Conservation (phyloP, 306 rosid species). For the Cicer cuneatum region DNA sequence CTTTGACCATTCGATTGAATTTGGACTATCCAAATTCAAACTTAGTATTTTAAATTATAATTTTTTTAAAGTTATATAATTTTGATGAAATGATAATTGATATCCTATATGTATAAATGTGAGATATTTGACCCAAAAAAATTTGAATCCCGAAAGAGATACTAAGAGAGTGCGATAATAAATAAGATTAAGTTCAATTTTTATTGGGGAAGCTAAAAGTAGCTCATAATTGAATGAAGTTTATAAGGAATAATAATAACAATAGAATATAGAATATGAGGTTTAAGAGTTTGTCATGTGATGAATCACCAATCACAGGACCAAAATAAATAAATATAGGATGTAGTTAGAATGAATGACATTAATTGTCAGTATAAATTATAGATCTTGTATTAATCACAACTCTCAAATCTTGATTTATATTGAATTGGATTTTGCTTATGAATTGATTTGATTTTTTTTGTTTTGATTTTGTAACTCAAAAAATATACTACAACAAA, state of each 20-base stretch:
- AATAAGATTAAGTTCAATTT: slow-evolving; percentile 54
- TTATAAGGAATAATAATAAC: slow-evolving; percentile 47
- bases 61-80: too few relatives aligned
- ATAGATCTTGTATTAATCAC: slow-evolving; percentile 11
- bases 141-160: background rate
- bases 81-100: too few relatives aligned
- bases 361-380: slow-evolving; percentile 20
- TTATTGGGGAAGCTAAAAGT: slow-evolving; percentile 65
- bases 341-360: slow-evolving; percentile 12
- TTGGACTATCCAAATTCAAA: too few relatives aligned
- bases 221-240: slow-evolving; percentile 55
- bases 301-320: slow-evolving; percentile 47
- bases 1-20: too few relatives aligned
- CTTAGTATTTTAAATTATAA: too few relatives aligned
- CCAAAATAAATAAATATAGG: slow-evolving; percentile 40
- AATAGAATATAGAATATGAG: slow-evolving; percentile 41
- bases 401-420: slow-evolving; percentile 9
- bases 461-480: background rate
- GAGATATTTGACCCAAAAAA: too few relatives aligned
- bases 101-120: too few relatives aligned
- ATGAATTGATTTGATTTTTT: slow-evolving; percentile 1
- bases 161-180: slow-evolving; percentile 33
- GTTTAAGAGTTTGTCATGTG: slow-evolving; percentile 65
- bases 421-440: background rate
- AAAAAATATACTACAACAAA: background rate